Percentiles rank a stretch among this genome's conserved stretches.
Evolutionary conservation across 768 basidiomycete genomes (phyloP).

Genomic region (Lactifluus hygrophoroides): DNA sequence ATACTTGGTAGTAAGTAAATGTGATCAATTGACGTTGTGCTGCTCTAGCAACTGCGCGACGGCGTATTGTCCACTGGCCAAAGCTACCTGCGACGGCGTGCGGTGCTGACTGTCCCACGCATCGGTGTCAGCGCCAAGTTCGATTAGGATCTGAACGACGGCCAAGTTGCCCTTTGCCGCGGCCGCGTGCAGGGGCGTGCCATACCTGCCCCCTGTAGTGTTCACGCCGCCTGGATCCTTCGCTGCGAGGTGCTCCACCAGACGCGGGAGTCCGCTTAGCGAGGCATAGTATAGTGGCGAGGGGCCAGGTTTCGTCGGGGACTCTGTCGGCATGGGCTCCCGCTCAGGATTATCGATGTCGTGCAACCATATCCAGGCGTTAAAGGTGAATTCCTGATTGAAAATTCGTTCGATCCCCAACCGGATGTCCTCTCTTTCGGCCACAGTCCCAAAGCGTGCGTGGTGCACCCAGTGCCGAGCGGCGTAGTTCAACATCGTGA

Average conservation of each 20-base stretch:
- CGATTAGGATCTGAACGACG: not conserved
- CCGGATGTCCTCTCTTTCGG: slow-evolving; percentile 1
- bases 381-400: not conserved
- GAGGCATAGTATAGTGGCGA: slow-evolving; percentile 10
- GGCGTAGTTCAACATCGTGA: slow-evolving; percentile 11
- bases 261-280: not conserved
- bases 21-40: not conserved
- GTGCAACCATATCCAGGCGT: slow-evolving; percentile 7
- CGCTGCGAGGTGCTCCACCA: slow-evolving; percentile 3
- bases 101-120: not conserved
- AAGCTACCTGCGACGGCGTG: slow-evolving; percentile 8
- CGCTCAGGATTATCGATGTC: slow-evolving; percentile 10
- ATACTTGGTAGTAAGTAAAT: not conserved
- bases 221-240: not conserved
- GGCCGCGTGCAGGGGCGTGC: slow-evolving; percentile 2
- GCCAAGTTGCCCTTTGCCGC: not conserved
- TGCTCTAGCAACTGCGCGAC: slow-evolving; percentile 7
- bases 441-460: not conserved
- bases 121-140: not conserved
- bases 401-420: slow-evolving; percentile 14
- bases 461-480: slow-evolving; percentile 6
- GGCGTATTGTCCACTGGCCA: not conserved
- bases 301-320: not conserved
- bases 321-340: not conserved
- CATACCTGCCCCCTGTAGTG: not conserved